Conservation (phyloP, 2,329 filamentous ascomycete genomes). For the Dryadomyces quercus-mongolicae region DNA sequence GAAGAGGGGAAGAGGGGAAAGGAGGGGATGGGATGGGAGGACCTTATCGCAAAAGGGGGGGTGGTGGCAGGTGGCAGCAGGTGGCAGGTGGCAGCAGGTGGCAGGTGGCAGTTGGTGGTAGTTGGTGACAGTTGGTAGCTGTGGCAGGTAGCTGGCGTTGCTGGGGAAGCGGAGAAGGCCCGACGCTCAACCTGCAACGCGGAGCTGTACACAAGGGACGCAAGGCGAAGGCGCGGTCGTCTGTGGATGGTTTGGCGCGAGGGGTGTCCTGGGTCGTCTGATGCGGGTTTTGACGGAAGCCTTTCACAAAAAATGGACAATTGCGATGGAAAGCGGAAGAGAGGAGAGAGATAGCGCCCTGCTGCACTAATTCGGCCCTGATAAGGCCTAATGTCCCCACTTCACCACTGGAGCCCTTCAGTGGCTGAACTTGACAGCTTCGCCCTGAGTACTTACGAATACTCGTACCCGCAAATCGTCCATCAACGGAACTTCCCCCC, state of each 20-base stretch:
- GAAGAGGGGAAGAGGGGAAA: background rate
- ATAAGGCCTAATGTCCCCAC: conserved; percentile 2
- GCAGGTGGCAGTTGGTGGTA: background rate
- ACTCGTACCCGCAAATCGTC: too few relatives aligned
- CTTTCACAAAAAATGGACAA: background rate
- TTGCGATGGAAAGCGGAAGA: background rate
- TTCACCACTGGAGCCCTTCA: background rate
- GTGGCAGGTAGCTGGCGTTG: background rate
- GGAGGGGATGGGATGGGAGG: too few relatives aligned
- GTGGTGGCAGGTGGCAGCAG: background rate
- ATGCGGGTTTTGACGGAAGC: background rate
- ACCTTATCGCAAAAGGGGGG: background rate
- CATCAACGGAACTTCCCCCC: too few relatives aligned
- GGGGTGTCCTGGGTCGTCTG: background rate
- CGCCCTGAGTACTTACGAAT: too few relatives aligned
- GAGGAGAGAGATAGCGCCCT: background rate
- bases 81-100: background rate
- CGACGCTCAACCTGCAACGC: background rate
- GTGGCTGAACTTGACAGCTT: too few relatives aligned
- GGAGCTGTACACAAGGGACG: too few relatives aligned
- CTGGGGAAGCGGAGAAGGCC: background rate
- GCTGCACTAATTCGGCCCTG: background rate
- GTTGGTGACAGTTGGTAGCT: too few relatives aligned
- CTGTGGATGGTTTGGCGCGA: background rate
- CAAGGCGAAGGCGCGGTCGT: too few relatives aligned